Percentiles rank a stretch among this genome's conserved stretches.
phyloP scores from a whole-genome alignment of 1,139 yeast genomes.

The Pichia sp. region DNA sequence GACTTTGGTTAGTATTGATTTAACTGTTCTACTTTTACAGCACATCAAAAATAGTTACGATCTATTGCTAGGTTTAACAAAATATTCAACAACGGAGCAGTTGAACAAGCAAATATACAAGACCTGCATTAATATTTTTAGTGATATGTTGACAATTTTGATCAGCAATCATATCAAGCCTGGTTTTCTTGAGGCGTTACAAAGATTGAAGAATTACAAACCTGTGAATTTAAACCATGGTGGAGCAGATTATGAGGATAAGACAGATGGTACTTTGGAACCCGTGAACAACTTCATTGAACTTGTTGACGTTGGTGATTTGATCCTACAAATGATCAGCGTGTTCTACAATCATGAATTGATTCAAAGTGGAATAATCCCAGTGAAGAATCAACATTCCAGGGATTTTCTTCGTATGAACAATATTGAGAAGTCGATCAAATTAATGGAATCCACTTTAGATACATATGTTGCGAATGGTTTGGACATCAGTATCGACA shows the following conservation, averaged over 20 bases:
- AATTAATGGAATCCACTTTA: constrained; percentile 70
- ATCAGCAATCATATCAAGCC: constrained; percentile 68
- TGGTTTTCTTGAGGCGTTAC: constrained; percentile 80
- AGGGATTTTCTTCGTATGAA: constrained; percentile 77
- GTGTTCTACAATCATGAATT: constrained; percentile 88
- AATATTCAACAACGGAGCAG: constrained; percentile 30
- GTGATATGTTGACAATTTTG: constrained; percentile 58
- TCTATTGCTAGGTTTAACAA: constrained; percentile 30
- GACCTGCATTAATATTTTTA: constrained; percentile 52
- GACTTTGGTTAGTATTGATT: constrained; percentile 41
- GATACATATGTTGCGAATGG: constrained; percentile 94
- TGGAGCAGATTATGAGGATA: constrained; percentile 32
- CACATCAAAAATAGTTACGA: constrained; percentile 41
- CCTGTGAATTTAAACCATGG: constrained; percentile 37
- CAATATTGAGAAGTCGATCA: constrained; percentile 63
- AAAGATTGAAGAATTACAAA: constrained; percentile 63
- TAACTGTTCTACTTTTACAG: constrained; percentile 41
- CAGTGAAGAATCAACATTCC: constrained; percentile 43
- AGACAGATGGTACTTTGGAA: constrained; percentile 41
- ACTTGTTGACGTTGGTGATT: constrained; percentile 85
- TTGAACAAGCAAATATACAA: constrained; percentile 25
- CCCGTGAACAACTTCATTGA: constrained; percentile 87
- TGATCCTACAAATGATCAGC: constrained; percentile 87
- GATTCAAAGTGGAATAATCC: constrained; percentile 50
- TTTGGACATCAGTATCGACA: constrained; percentile 82